These are phyloP conservation scores for Neonectria sp. DNA, from an alignment of 2,329 filamentous ascomycete species.

Conservation along the genomic window DNA sequence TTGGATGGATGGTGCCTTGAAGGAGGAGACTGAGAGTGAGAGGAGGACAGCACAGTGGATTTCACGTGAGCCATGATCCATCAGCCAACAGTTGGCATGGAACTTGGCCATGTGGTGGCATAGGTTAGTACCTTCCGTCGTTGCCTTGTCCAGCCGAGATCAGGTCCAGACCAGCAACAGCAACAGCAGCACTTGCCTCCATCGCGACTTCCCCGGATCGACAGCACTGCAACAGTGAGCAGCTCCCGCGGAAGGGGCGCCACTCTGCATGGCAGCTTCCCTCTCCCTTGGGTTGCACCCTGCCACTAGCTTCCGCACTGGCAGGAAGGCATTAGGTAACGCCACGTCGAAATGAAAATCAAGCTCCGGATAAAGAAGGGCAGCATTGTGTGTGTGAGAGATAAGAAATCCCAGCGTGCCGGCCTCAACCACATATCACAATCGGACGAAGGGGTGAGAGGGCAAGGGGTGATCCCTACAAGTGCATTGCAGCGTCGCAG, in stretches of 20 bases:
- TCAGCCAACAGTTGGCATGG: neutral
- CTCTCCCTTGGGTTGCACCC: neutral
- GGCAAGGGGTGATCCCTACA: conserved; percentile 4
- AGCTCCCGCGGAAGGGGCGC: conserved; percentile 11
- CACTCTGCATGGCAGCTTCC: conserved; percentile 1
- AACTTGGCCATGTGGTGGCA: neutral
- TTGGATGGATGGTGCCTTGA: neutral
- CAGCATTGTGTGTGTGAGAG: neutral
- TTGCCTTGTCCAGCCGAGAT: neutral
- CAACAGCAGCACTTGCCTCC: conserved; percentile 23
- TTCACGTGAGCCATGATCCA: neutral
- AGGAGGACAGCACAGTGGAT: neutral
- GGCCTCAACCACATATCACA: neutral
- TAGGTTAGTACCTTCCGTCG: neutral
- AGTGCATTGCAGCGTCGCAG: neutral
- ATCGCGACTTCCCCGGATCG: conserved; percentile 31
- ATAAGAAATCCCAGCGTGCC: conserved; percentile 18
- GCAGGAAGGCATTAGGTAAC: conserved; percentile 28
- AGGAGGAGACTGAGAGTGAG: neutral
- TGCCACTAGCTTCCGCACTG: neutral
- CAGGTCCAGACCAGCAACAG: neutral
- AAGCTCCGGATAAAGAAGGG: conserved; percentile 8
- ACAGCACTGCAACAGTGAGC: conserved; percentile 8
- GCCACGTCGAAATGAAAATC: conserved; percentile 15
- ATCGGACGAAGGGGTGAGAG: conserved; percentile 1